Base-by-base conservation (phyloP, 2,329 filamentous ascomycete species). In the Colletotrichum incanum region DNA sequence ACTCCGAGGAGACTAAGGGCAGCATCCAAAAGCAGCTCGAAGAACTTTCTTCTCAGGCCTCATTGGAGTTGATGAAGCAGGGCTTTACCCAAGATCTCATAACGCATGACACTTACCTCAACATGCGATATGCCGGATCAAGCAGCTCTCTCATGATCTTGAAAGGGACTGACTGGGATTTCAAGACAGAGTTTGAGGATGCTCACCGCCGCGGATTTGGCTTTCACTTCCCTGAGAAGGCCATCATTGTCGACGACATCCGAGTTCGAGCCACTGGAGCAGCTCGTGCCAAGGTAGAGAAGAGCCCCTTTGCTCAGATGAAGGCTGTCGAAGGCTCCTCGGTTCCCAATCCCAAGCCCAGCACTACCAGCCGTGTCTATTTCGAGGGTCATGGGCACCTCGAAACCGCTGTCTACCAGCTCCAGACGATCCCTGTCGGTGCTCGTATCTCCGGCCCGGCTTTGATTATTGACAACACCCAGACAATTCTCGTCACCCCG, bases 161-260 rank as follows among this genome's bases (percentile, higher is more conserved):
- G 64, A 75, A 77, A 71, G 77, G 75, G 1, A 71, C 71, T 2
- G 76, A 76, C 63, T 77, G 77, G 77, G 65, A 78, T 34, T 94
- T 92, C 79, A 91, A 89, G 2, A 87, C 89, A 68, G 91, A 91
- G 0, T 94, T 94, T 72, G 81, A 93, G 58, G 88, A 90, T 75
- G 90, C 93, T 72, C 93, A 95, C 77, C 88, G 93, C 74, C 91
- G 93, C 76, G 93, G 94, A 76, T 94, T 94, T 76, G 92, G 92
- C 1, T 94, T 94, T 79, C 69, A 72, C 11, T 72, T 72, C 65
- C 69, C 69, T 28, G 69, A 72, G 31, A 72, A 72, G 65, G 92
- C 90, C 1, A 74, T 75, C 47, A 69, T 74, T 1, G 65, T 75
- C 37, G 73, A 75, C 20, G 74, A 75, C 39, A 73, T 73, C 50